phyloP scores from a whole-genome alignment of 2,329 filamentous ascomycete species.

The Lecanicillium sp. region DNA sequence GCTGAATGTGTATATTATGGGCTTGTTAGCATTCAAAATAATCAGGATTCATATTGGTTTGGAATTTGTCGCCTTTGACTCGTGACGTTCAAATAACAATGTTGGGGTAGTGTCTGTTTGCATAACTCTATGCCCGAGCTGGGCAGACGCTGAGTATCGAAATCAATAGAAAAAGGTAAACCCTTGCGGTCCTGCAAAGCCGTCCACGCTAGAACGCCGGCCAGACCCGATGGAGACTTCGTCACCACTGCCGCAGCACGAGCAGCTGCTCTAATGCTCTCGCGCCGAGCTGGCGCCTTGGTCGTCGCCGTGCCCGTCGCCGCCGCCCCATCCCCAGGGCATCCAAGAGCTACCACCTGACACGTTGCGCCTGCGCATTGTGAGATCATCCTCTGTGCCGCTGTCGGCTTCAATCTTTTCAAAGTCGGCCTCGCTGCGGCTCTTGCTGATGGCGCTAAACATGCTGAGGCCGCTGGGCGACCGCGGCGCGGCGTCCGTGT shows the following conservation, averaged over 20 bases:
- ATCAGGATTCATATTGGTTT: too few relatives aligned
- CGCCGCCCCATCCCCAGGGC: constrained; percentile 40
- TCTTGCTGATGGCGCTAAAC: constrained; percentile 63
- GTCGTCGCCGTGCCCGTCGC: constrained; percentile 16
- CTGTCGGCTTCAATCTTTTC: constrained; percentile 80
- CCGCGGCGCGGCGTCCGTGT: constrained; percentile 33
- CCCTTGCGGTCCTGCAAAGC: constrained; percentile 13
- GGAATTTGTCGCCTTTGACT: too few relatives aligned
- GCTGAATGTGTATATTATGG: constrained; percentile 15
- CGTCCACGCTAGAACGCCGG: constrained; percentile 13
- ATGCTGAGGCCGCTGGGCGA: constrained; percentile 43
- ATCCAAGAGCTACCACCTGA: constrained; percentile 36
- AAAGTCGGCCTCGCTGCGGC: constrained; percentile 81
- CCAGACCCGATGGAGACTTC: constrained; percentile 2
- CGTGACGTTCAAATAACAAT: too few relatives aligned
- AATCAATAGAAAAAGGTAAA: constrained; percentile 10
- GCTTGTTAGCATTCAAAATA: not conserved
- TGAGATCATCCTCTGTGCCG: constrained; percentile 47
- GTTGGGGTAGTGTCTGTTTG: not conserved
- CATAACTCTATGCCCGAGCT: not conserved
- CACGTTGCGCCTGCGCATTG: constrained; percentile 28
- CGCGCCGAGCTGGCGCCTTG: constrained; percentile 33
- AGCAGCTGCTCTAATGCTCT: constrained; percentile 27
- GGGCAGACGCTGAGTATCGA: not conserved
- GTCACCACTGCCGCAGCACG: constrained; percentile 3